These are phyloP conservation scores for Baudoinia panamericana DNA, from an alignment of 495 filamentous ascomycete genomes.

Conservation along the genomic window DNA sequence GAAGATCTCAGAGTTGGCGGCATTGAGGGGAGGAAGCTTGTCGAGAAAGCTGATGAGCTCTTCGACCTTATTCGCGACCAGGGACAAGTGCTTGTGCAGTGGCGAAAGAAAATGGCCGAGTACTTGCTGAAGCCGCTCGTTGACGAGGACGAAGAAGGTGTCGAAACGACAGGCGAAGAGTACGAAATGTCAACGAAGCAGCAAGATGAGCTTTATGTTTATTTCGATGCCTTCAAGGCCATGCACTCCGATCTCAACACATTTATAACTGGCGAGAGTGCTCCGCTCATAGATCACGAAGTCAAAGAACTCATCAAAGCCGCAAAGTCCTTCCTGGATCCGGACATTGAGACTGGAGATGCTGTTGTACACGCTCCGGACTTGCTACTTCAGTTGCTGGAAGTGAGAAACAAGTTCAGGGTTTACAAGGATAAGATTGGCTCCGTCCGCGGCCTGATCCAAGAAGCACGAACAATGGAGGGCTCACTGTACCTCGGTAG, in stretches of 20 bases:
- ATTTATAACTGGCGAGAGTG: conserved; percentile 58
- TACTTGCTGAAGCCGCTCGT: conserved; percentile 63
- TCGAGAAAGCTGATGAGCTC: conserved; percentile 44
- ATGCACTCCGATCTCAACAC: conserved; percentile 67
- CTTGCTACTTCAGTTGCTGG: conserved; percentile 50
- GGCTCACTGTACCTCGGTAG: conserved; percentile 52
- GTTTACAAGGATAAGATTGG: conserved; percentile 42
- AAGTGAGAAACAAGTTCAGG: conserved; percentile 32
- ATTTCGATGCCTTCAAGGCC: conserved; percentile 61
- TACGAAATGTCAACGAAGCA: conserved; percentile 75
- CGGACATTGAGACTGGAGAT: conserved; percentile 45
- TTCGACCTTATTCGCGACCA: conserved; percentile 51
- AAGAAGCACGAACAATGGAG: conserved; percentile 50
- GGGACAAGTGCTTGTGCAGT: conserved; percentile 53
- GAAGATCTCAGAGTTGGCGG: conserved; percentile 40
- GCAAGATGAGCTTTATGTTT: conserved; percentile 76
- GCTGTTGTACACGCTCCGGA: conserved; percentile 59
- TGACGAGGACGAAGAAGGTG: conserved; percentile 64
- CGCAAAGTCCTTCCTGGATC: conserved; percentile 50
- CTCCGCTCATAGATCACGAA: conserved; percentile 70
- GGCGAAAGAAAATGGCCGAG: conserved; percentile 55
- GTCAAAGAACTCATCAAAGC: conserved; percentile 43
- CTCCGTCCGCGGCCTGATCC: conserved; percentile 56
- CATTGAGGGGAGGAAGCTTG: conserved; percentile 45
- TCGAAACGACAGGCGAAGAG: conserved; percentile 72